A percentile compares a stretch with the other conserved stretches of the same genome.
Evolutionary conservation across 1,284 basidiomycete species (phyloP).

Genomic region (Mycena sp.): DNA sequence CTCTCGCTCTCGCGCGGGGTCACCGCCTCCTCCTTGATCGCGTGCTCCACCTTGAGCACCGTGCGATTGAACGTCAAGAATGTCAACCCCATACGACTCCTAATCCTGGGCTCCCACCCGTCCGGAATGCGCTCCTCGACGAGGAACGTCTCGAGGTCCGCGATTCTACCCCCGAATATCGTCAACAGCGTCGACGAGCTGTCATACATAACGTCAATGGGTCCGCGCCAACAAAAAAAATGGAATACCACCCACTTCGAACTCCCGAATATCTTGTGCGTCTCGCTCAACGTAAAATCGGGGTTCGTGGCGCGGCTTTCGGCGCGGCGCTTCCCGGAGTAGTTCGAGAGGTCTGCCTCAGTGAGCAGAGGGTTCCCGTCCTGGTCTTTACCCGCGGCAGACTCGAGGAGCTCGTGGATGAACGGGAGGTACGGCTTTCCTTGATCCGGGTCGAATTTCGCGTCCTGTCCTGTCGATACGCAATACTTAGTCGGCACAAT

Average conservation of each 20-base stretch:
- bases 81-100: constrained; percentile 66
- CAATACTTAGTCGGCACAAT: not conserved
- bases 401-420: constrained; percentile 66
- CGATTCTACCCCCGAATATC: constrained; percentile 64
- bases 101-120: constrained; percentile 72
- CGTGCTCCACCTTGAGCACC: constrained; percentile 58
- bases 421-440: constrained; percentile 54
- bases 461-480: constrained; percentile 63
- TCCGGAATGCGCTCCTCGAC: constrained; percentile 73
- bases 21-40: constrained; percentile 44
- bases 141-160: constrained; percentile 64
- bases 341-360: constrained; percentile 62
- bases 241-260: constrained; percentile 63
- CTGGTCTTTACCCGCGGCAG: constrained; percentile 63
- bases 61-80: constrained; percentile 65
- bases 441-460: constrained; percentile 60
- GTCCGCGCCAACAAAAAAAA: not conserved
- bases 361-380: constrained; percentile 57
- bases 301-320: constrained; percentile 62
- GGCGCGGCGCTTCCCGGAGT: constrained; percentile 63
- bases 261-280: constrained; percentile 70
- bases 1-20: too few species aligned
- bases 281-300: constrained; percentile 55
- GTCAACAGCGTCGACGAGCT: not conserved
- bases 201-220: constrained; percentile 6